Conservation (phyloP, 371 early-diverging fungal species). For the Lichtheimia hyalospora region DNA sequence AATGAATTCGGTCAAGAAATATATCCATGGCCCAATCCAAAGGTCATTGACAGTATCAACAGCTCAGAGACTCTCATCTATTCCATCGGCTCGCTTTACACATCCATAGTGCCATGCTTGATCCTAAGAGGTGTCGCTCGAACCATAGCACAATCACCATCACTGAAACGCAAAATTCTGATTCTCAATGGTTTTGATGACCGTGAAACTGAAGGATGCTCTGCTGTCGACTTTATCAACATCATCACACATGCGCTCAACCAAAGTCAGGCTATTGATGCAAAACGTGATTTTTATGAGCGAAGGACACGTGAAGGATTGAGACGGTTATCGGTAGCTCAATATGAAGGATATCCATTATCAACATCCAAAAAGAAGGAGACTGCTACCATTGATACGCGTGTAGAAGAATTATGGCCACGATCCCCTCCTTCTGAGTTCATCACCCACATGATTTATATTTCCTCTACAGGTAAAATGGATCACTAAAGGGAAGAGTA, state of each 20-base stretch:
- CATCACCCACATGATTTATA: conserved; percentile 65
- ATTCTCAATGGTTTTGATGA: conserved; percentile 71
- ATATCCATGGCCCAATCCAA: conserved; percentile 56
- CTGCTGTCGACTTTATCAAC: conserved; percentile 70
- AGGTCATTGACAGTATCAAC: conserved; percentile 39
- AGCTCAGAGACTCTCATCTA: conserved; percentile 49
- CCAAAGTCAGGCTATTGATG: conserved; percentile 34
- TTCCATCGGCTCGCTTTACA: conserved; percentile 72
- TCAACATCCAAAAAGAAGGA: background rate
- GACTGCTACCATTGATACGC: background rate
- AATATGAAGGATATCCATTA: conserved; percentile 4
- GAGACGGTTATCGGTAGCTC: background rate
- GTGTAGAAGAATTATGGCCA: background rate
- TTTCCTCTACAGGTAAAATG: conserved; percentile 17
- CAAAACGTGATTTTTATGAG: conserved; percentile 13
- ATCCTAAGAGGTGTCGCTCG: conserved; percentile 68
- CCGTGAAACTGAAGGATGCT: conserved; percentile 69
- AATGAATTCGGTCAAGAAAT: conserved; percentile 63
- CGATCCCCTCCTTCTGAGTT: conserved; percentile 49
- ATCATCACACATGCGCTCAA: conserved; percentile 69
- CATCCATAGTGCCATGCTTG: conserved; percentile 69
- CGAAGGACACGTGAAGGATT: background rate
- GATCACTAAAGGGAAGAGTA: conserved; percentile 18
- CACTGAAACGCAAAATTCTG: conserved; percentile 61
- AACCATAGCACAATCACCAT: conserved; percentile 54